Evolutionary conservation across 164 flowering plant species (phyloP), one percentile per base, ranked within the genome.

Genomic region (Saururus chinensis): DNA sequence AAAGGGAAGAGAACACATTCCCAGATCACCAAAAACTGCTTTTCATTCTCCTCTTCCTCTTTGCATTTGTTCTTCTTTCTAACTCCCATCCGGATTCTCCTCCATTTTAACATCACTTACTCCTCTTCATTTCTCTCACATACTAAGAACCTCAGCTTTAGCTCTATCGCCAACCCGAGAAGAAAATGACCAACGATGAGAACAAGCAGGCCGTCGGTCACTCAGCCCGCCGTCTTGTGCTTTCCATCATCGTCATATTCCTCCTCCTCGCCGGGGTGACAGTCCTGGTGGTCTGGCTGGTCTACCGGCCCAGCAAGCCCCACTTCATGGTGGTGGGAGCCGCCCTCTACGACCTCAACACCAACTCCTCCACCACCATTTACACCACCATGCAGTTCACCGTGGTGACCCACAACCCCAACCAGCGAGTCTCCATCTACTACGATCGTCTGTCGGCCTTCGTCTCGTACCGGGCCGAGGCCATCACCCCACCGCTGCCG

Each of bases 371-470:
- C 16, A 68, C 82, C 4, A 60, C 69, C 60, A 41, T 89, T 42
- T 68, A 89, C 71, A 65, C 86, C 69, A 67, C 80, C 75, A 67
- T 87, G 78, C 96, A 89, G 74, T 82, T 92, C 81, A 86, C 95
- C 9, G 42, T 92, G 61, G 62, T 79, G 30, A 71, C 82, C 2
- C 71, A 86, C 23, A 92, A 92, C 79, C 84, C 96, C 5, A 89
- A 87, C 86, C 60, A 61, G 49, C 73, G 96, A 7, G 81, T 79
- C 26, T 62, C 85, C 56, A 67, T 83, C 35, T 69, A 73, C 70
- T 87, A 83, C 72, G 95, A 84, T 76, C 75, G 65, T 9, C 80
- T 92, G 0, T 58, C 82, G 0, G 82, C 80, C 3, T 74, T 65
- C 57, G 88, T 87, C 2, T 68, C 77, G 24, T 89, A 87, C 68